Conservation (phyloP, 306 rosid genomes). For the Lupinus albus region DNA sequence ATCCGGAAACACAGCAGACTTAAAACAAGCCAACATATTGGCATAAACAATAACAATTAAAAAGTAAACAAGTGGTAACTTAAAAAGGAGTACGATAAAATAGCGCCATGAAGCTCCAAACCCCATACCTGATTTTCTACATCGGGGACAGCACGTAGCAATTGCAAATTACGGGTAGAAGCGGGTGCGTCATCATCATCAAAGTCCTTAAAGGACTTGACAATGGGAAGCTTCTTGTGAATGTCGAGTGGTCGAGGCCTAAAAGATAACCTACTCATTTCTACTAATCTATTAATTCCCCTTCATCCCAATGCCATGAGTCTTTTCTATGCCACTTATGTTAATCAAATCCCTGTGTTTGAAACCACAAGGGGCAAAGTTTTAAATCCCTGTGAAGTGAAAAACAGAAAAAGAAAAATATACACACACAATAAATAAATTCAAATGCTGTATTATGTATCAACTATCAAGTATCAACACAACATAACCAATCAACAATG, state of each 20-base stretch:
- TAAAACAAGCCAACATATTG: slow-evolving; percentile 1
- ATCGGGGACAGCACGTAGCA: slow-evolving; percentile 53
- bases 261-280: slow-evolving; percentile 62
- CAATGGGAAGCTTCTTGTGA: slow-evolving; percentile 65
- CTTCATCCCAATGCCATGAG: slow-evolving; percentile 34
- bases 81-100: neutral
- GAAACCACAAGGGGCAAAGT: slow-evolving; percentile 20
- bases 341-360: slow-evolving; percentile 8
- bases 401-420: slow-evolving; percentile 6
- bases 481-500: neutral
- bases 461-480: neutral
- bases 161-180: slow-evolving; percentile 60
- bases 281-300: slow-evolving; percentile 38
- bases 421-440: slow-evolving; percentile 15
- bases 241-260: slow-evolving; percentile 64
- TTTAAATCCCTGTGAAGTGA: slow-evolving; percentile 25
- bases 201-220: slow-evolving; percentile 61
- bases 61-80: neutral
- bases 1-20: slow-evolving; percentile 14
- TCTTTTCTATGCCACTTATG: slow-evolving; percentile 18
- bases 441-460: neutral
- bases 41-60: slow-evolving; percentile 11
- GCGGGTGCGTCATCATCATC: slow-evolving; percentile 56
- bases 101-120: neutral
- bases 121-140: slow-evolving; percentile 47